Conservation (phyloP, 495 filamentous ascomycete species). For the Evernia prunastri region DNA sequence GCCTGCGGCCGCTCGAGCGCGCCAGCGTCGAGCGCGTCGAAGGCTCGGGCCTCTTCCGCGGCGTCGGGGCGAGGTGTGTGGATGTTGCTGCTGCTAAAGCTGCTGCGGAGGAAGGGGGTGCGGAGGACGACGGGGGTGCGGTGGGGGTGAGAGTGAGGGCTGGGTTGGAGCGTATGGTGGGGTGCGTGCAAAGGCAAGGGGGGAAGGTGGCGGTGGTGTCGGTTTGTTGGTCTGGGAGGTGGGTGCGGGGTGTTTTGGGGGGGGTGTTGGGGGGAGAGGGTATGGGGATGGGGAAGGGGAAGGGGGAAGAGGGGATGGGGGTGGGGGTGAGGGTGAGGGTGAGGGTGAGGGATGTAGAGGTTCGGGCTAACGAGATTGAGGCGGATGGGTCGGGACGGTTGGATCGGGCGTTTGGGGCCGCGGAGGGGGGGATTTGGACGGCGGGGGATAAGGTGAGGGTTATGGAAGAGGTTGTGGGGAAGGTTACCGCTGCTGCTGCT, state of each 20-base stretch:
- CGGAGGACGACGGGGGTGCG: too few species aligned
- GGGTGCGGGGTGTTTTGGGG: background rate
- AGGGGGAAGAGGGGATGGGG: too few species aligned
- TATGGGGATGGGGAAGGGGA: too few species aligned
- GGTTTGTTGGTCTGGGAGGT: background rate
- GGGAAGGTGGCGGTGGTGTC: background rate
- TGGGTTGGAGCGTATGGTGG: background rate
- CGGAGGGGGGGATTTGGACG: background rate
- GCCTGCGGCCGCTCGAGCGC: background rate
- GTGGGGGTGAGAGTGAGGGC: background rate
- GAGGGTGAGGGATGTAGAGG: background rate
- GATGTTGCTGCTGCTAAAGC: too few species aligned
- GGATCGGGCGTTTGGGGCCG: background rate
- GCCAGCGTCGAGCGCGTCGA: background rate
- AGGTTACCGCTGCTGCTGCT: too few species aligned
- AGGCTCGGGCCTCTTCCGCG: background rate
- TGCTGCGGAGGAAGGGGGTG: too few species aligned
- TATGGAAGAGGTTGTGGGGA: background rate
- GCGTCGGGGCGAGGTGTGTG: background rate
- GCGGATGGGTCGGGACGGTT: background rate
- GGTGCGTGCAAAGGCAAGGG: background rate
- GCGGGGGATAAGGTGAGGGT: background rate
- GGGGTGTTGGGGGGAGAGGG: background rate
- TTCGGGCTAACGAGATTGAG: background rate
- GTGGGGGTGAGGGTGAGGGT: background rate